Evolutionary conservation across 768 basidiomycete genomes (phyloP), one percentile per base, ranked within the genome.

Genomic region (Trametes cubensis): DNA sequence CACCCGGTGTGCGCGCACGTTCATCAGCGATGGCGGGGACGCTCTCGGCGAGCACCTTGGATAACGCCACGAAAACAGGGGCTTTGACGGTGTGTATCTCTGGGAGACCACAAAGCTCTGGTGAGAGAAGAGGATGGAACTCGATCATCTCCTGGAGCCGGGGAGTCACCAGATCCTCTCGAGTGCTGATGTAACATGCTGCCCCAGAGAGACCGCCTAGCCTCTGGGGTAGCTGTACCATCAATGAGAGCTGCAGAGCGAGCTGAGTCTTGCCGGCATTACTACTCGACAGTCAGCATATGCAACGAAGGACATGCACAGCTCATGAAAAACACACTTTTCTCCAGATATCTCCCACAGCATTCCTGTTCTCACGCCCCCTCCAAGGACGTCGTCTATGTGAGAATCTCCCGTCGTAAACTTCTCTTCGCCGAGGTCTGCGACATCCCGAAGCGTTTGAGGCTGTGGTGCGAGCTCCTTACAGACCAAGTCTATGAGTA

Each of bases 191-290:
- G 74, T 91, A 94, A 71, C 90, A 92, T 1, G 87, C 77, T 0
- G 89, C 85, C 38, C 89, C 92, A 11, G 71, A 77, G 28, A 89
- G 73, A 21, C 88, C 91, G 10, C 85, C 85, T 5, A 79, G 74
- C 46, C 73, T 70, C 48, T 21, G 68, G 23, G 90, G 85, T 0
- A 92, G 79, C 71, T 98, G 95, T 0, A 91, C 89, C 21, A 83
- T 79, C 30, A 96, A 77, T 4, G 92, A 85, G 20, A 94, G 81
- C 66, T 95, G 94, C 15, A 99, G 79, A 4, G 90, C 91, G 5
- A 98, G 75, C 68, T 98, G 95, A 0, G 94, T 94, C 77, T 99
- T 99, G 41, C 97, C 97, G 26, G 96, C 87, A 23, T 94, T 89
- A 71, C 97, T 99, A 71, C 17, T 3, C 14, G 4, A 40, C 8